Evolutionary conservation across 441 rosid species (phyloP).

Genomic region (Arabidopsis hybrid): DNA sequence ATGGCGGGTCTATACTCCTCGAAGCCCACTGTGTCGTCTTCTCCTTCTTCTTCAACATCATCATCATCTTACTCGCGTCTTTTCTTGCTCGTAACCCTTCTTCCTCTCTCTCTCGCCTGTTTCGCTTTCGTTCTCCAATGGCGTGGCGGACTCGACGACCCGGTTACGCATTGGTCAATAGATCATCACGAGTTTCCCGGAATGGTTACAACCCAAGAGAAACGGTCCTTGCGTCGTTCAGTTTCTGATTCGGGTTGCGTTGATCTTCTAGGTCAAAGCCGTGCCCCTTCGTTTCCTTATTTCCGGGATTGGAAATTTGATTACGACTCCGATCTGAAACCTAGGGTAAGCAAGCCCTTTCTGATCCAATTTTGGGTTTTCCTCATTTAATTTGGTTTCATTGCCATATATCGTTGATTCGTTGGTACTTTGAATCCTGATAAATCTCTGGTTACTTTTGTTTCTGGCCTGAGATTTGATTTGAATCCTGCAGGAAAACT

Average conservation of each 20-base stretch:
- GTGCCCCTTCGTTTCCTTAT: slow-evolving; percentile 71
- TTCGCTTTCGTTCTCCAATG: slow-evolving; percentile 89
- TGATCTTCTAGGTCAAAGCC: slow-evolving; percentile 64
- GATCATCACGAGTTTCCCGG: slow-evolving; percentile 70
- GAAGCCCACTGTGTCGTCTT: slow-evolving; percentile 41
- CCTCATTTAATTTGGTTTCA: not conserved
- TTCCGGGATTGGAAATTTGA: slow-evolving; percentile 70
- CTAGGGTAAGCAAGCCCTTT: slow-evolving; percentile 72
- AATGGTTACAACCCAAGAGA: slow-evolving; percentile 43
- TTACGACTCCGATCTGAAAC: slow-evolving; percentile 68
- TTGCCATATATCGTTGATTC: not conserved
- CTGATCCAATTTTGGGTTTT: slow-evolving; percentile 14
- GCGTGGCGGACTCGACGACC: slow-evolving; percentile 81
- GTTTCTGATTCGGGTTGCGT: slow-evolving; percentile 52
- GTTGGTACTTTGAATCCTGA: not conserved
- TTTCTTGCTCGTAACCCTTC: slow-evolving; percentile 63
- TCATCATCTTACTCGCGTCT: slow-evolving; percentile 61
- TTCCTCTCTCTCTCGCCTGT: slow-evolving; percentile 75
- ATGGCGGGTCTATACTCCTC: slow-evolving; percentile 66
- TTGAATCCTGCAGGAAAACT: not conserved
- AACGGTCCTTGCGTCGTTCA: slow-evolving; percentile 25
- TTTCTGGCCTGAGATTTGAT: not conserved
- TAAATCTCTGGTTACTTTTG: not conserved
- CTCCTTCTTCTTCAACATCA: slow-evolving; percentile 40
- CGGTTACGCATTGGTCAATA: slow-evolving; percentile 72